phyloP scores from a whole-genome alignment of 257 asterid genomes.

The Solanum neorickii region DNA sequence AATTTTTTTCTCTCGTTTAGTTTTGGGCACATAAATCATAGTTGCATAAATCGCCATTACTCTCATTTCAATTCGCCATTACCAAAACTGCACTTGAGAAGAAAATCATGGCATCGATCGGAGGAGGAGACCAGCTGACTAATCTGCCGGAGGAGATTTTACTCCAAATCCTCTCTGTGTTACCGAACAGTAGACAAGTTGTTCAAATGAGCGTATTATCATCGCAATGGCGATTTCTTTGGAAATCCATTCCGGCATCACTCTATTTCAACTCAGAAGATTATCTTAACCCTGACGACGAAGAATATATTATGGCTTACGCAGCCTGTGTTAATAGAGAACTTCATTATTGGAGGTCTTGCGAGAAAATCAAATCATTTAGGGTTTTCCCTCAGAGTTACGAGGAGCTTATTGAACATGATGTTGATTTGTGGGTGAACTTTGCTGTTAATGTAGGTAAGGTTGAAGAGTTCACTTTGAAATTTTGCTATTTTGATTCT shows the following conservation, averaged over 20 bases:
- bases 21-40: not conserved
- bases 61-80: not conserved
- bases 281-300: too few relatives aligned
- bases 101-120: not conserved
- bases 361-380: not conserved
- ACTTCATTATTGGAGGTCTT: not conserved
- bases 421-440: not conserved
- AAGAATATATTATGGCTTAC: not conserved
- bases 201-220: not conserved
- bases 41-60: not conserved
- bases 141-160: not conserved
- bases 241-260: not conserved
- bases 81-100: not conserved
- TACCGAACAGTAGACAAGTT: not conserved
- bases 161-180: not conserved
- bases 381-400: not conserved
- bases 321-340: not conserved
- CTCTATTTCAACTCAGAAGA: not conserved
- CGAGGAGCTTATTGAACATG: not conserved
- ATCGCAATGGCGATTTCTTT: not conserved
- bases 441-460: not conserved
- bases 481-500: not conserved
- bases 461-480: not conserved
- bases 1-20: too few relatives aligned
- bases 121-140: not conserved